Percentiles rank a stretch among this genome's conserved stretches.
Conservation (phyloP, 1,284 basidiomycete genomes). For the Puccinia coronata region DNA sequence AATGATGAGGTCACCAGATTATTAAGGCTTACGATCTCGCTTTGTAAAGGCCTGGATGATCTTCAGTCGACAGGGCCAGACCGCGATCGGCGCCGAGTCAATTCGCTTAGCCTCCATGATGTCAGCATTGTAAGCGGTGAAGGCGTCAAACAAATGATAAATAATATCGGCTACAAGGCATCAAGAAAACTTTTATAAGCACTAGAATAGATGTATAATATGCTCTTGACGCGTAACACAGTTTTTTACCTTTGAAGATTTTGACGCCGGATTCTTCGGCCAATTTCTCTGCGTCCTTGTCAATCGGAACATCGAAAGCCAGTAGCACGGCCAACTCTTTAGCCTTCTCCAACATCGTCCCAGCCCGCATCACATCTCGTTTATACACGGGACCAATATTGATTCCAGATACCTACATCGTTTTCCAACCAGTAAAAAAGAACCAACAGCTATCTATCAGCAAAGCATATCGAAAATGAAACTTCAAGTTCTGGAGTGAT, state of each 20-base stretch:
- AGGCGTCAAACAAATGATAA: constrained; percentile 97
- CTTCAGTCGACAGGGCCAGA: constrained; percentile 95
- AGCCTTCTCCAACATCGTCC: constrained; percentile 93
- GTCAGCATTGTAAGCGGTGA: constrained; percentile 92
- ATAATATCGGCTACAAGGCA: constrained; percentile 79
- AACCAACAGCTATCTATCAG: background rate
- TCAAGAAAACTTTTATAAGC: constrained; percentile 3
- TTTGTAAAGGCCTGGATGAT: constrained; percentile 91
- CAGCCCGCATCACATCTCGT: constrained; percentile 88
- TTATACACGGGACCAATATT: constrained; percentile 98
- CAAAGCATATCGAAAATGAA: background rate
- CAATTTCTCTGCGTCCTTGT: constrained; percentile 85
- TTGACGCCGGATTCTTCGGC: constrained; percentile 92
- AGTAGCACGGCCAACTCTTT: constrained; percentile 93
- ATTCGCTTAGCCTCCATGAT: constrained; percentile 87
- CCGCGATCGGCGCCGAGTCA: constrained; percentile 89
- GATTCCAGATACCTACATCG: constrained; percentile 74
- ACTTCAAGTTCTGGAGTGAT: background rate
- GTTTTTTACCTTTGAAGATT: constrained; percentile 84
- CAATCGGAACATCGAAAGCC: constrained; percentile 88
- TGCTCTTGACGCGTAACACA: background rate
- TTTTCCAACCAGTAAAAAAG: background rate
- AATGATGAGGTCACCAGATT: background rate
- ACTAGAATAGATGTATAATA: background rate
- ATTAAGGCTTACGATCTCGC: constrained; percentile 73